These are phyloP conservation scores for Discostella pseudostelligera DNA, from an alignment of 108 stramenopile genomes.

Conservation along the genomic window DNA sequence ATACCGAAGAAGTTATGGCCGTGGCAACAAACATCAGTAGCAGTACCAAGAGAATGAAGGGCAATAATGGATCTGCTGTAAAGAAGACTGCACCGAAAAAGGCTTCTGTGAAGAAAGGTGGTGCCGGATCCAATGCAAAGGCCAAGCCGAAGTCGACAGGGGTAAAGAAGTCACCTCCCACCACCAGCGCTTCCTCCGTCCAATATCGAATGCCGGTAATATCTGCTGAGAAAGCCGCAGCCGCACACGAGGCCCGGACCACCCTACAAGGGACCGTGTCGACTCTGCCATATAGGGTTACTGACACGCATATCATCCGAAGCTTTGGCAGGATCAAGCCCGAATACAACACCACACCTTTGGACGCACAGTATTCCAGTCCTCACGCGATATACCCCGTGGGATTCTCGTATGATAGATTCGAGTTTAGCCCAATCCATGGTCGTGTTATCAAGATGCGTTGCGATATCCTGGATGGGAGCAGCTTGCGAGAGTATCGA, in stretches of 20 bases:
- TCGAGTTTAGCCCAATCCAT: conserved; percentile 77
- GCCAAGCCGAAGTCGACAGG: conserved; percentile 20
- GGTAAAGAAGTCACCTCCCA: conserved; percentile 8
- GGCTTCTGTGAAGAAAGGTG: conserved; percentile 14
- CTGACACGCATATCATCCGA: conserved; percentile 57
- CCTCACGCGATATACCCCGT: conserved; percentile 65
- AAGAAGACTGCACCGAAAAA: conserved; percentile 1
- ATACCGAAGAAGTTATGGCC: conserved; percentile 23
- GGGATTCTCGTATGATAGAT: conserved; percentile 84
- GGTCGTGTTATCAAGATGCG: conserved; percentile 75
- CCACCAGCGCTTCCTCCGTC: conserved; percentile 13
- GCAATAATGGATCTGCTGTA: conserved; percentile 35
- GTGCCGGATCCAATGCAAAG: too few relatives aligned
- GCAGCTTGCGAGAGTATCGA: conserved; percentile 18
- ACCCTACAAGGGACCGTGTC: conserved; percentile 54
- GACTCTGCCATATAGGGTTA: conserved; percentile 51
- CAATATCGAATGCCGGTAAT: conserved; percentile 16
- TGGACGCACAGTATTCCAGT: conserved; percentile 50
- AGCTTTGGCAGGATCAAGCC: conserved; percentile 68
- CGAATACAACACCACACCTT: conserved; percentile 10
- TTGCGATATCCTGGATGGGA: conserved; percentile 79
- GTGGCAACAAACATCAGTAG: conserved; percentile 28
- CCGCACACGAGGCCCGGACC: conserved; percentile 57
- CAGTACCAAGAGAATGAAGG: too few relatives aligned
- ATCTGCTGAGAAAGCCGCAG: conserved; percentile 51